Conservation (phyloP, 148 eudicot species). For the Amaranthus cruentus region DNA sequence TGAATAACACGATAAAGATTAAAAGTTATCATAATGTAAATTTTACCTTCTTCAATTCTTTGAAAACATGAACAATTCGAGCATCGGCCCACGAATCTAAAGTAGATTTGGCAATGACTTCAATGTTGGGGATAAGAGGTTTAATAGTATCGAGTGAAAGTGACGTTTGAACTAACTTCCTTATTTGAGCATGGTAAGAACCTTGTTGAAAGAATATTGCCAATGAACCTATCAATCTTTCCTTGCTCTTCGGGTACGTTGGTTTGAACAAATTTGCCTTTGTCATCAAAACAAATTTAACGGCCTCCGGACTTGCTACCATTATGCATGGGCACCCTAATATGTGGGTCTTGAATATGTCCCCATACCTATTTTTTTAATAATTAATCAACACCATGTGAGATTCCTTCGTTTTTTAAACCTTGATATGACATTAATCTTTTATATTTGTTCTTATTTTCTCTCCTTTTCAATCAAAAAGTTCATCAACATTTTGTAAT, state of each 20-base stretch:
- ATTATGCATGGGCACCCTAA: conserved; percentile 88
- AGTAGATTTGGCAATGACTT: conserved; percentile 34
- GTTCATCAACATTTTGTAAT: too few relatives aligned
- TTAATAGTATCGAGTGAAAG: conserved; percentile 30
- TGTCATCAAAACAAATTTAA: conserved; percentile 60
- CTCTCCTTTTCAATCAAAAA: too few relatives aligned
- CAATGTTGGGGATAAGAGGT: conserved; percentile 34
- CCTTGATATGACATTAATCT: too few relatives aligned
- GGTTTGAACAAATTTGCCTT: conserved; percentile 79
- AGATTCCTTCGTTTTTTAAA: too few relatives aligned
- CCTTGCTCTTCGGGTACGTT: conserved; percentile 83
- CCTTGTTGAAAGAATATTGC: conserved; percentile 89
- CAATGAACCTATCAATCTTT: conserved; percentile 59
- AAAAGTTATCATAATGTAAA: background rate
- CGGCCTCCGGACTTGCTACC: conserved; percentile 75
- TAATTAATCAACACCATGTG: too few relatives aligned
- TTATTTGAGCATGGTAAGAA: conserved; percentile 43
- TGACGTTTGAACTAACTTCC: conserved; percentile 51
- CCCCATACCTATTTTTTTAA: conserved; percentile 56
- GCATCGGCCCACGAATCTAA: conserved; percentile 36
- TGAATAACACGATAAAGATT: too few relatives aligned
- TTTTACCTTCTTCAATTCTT: conserved; percentile 34
- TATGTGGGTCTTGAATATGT: conserved; percentile 77
- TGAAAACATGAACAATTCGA: conserved; percentile 26
- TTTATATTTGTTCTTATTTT: too few relatives aligned